These are phyloP conservation scores for Aureobasidium sp. DNA, from an alignment of 2,329 filamentous ascomycete species.

Conservation along the genomic window DNA sequence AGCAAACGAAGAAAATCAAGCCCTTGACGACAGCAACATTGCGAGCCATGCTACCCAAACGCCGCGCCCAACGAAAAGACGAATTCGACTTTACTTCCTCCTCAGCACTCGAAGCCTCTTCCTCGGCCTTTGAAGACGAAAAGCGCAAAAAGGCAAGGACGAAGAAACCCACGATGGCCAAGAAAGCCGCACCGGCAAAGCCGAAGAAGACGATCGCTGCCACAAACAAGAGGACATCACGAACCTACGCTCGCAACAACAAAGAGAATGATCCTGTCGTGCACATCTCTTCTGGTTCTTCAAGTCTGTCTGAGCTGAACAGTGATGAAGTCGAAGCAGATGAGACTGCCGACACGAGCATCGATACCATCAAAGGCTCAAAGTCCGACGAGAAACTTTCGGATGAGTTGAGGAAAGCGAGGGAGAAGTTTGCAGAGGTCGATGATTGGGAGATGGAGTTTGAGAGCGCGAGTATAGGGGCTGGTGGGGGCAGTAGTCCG, in stretches of 20 bases:
- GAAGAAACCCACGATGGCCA: not conserved
- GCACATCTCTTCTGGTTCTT: conserved; percentile 24
- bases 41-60: conserved; percentile 39
- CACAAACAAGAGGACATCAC: conserved; percentile 22
- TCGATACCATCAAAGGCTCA: not conserved
- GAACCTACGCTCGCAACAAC: conserved; percentile 28
- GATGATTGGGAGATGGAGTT: conserved; percentile 47
- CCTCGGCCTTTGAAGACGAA: conserved; percentile 36
- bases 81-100: conserved; percentile 38
- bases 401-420: conserved; percentile 36
- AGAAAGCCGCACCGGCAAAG: not conserved
- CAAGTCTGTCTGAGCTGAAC: conserved; percentile 12
- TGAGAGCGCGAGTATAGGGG: conserved; percentile 38
- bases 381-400: conserved; percentile 26
- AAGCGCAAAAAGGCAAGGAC: conserved; percentile 21
- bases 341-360: conserved; percentile 10
- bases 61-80: conserved; percentile 26
- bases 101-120: conserved; percentile 27
- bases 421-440: conserved; percentile 44
- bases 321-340: not conserved
- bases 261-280: conserved; percentile 15
- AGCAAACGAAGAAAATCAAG: conserved; percentile 18
- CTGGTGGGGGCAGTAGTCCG: conserved; percentile 31
- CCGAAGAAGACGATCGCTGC: conserved; percentile 15
- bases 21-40: conserved; percentile 38